Conservation (phyloP, 768 basidiomycete species). For the Tulasnella sp. region DNA sequence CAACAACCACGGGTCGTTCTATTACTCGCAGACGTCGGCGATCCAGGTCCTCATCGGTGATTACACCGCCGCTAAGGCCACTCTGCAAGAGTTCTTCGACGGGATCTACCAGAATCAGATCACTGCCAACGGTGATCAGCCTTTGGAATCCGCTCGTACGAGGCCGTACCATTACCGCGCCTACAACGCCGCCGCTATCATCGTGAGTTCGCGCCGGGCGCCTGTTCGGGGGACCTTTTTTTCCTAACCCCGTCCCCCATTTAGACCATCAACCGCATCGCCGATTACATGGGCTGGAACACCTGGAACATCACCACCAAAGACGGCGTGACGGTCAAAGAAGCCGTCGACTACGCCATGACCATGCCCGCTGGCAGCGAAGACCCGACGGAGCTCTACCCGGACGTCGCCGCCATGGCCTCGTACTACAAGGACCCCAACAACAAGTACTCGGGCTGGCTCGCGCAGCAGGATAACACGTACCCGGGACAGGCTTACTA, state of each 20-base stretch:
- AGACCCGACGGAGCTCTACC: conserved; percentile 1
- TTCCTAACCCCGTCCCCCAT: not conserved
- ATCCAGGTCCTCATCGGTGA: conserved; percentile 21
- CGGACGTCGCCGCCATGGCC: conserved; percentile 11
- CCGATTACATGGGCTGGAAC: conserved; percentile 20
- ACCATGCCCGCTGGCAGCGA: conserved; percentile 9
- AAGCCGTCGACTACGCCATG: conserved; percentile 24
- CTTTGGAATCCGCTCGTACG: conserved; percentile 22
- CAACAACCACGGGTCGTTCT: conserved; percentile 25
- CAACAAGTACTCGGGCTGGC: conserved; percentile 4
- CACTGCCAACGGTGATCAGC: conserved; percentile 23
- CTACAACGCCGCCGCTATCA: conserved; percentile 22
- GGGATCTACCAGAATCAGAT: conserved; percentile 21
- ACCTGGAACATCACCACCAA: conserved; percentile 21
- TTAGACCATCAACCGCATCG: conserved; percentile 20
- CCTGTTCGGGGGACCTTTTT: not conserved
- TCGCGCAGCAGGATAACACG: conserved; percentile 3
- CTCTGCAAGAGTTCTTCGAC: conserved; percentile 19
- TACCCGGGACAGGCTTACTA: conserved; percentile 5
- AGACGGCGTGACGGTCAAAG: conserved; percentile 19
- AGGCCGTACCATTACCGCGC: conserved; percentile 24
- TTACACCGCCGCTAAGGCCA: conserved; percentile 16
- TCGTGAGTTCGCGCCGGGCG: conserved; percentile 2
- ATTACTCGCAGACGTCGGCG: conserved; percentile 20
- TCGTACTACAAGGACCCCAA: conserved; percentile 1